phyloP scores from a whole-genome alignment of 345 rosid species.

The Pistacia atlantica region DNA sequence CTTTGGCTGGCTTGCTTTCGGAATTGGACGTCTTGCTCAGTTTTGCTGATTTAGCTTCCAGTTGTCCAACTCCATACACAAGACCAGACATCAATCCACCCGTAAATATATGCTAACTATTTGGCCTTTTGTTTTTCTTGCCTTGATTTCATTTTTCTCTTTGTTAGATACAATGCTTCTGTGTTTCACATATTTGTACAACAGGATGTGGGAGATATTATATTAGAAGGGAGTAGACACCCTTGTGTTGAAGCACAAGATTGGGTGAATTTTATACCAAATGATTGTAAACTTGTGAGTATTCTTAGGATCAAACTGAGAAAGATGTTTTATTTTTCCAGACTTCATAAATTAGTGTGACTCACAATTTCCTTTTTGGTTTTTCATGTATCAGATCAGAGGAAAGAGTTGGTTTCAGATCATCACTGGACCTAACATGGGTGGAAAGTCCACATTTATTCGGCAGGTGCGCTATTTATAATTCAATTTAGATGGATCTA shows the following conservation, averaged over 20 bases:
- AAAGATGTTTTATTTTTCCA: slow-evolving; percentile 4
- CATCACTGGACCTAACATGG: slow-evolving; percentile 99
- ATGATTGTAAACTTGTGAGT: slow-evolving; percentile 93
- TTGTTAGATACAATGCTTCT: slow-evolving; percentile 7
- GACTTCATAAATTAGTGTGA: slow-evolving; percentile 27
- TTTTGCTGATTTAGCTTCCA: slow-evolving; percentile 94
- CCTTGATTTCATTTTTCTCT: slow-evolving; percentile 13
- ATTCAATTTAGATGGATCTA: not conserved
- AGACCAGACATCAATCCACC: slow-evolving; percentile 85
- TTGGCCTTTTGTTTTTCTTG: slow-evolving; percentile 23
- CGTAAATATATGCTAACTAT: slow-evolving; percentile 39
- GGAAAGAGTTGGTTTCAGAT: slow-evolving; percentile 97
- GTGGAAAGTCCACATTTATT: slow-evolving; percentile 97
- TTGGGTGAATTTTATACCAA: slow-evolving; percentile 99
- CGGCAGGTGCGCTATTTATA: slow-evolving; percentile 68
- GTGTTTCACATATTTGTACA: slow-evolving; percentile 12
- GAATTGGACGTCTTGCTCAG: slow-evolving; percentile 94
- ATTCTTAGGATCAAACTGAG: slow-evolving; percentile 12
- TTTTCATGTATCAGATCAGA: slow-evolving; percentile 58
- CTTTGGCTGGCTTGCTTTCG: slow-evolving; percentile 72
- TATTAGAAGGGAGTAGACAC: slow-evolving; percentile 91
- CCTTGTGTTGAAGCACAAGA: slow-evolving; percentile 99
- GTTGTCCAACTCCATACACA: slow-evolving; percentile 88
- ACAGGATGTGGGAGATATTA: slow-evolving; percentile 83
- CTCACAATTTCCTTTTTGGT: slow-evolving; percentile 21